Evolutionary conservation across 2,329 filamentous ascomycete genomes (phyloP), one percentile per base, ranked within the genome.

Genomic region (Ampelomyces quisqualis): DNA sequence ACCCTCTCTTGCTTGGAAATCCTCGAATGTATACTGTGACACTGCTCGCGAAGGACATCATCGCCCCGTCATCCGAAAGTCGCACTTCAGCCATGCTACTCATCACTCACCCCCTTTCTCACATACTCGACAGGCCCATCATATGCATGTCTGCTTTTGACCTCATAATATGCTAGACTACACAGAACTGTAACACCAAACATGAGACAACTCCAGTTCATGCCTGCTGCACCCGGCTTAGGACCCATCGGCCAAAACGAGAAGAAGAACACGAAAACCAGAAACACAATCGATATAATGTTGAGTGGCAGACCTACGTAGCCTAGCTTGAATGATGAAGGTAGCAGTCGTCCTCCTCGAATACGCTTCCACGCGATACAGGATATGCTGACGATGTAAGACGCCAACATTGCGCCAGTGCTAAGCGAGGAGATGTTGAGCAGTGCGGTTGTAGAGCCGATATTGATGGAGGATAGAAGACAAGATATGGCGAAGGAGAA

Each of bases 121-220:
- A 38, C 34, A 34, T 37, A 34, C 23, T 28, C 48, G 2, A 54
- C 51, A 7, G 55, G 57, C 7, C 56, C 56, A 7, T 34, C 45
- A 45, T 74, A 75, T 23, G 61, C 57, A 38, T 70, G 55, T 32
- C 61, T 55, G 6, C 70, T 73, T 19, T 53, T 47, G 3, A 67
- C 18, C 13, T 57, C 51, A 46, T 74, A 75, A 44, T 70, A 75
- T 0, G 62, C 41, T 4, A 65, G 57, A 4, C 71, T 69, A 36
- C 72, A 67, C 18, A 66, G 50, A 20, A 73, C 53, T 22, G 71
- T 61, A 2, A 37, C 44, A 19, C 67, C 65, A 43, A 73, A 75
- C 60, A 77, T 73, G 3, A 62, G 58, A 26, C 64, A 55, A 24
- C 64, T 67, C 70, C 73, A 76, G 40, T 76, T 76, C 73, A 76